Evolutionary conservation across 257 asterid genomes (phyloP).

Genomic region (Solanum chiquidenum): DNA sequence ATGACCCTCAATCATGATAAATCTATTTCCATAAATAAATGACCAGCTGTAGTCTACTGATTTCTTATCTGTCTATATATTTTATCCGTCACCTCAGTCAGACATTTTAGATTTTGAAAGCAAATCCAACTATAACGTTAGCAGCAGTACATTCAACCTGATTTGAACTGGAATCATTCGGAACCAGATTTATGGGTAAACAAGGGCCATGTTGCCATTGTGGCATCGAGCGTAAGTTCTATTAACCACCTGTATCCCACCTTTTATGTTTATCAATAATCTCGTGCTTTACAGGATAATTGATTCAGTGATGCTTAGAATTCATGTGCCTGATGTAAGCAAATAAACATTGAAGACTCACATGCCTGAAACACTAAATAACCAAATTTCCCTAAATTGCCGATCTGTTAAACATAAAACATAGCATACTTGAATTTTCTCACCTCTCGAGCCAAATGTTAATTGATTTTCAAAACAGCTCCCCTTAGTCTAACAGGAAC

Average conservation of each 20-base stretch:
- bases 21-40: background rate
- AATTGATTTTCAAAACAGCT: background rate
- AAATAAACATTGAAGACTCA: background rate
- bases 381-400: background rate
- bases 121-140: background rate
- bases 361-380: background rate
- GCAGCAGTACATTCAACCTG: background rate
- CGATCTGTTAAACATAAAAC: background rate
- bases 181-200: constrained; percentile 5
- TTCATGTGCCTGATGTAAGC: background rate
- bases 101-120: background rate
- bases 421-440: background rate
- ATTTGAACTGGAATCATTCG: background rate
- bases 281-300: background rate
- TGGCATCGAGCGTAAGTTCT: constrained; percentile 10
- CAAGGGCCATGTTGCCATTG: constrained; percentile 19
- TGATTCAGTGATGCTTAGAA: background rate
- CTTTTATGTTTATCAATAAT: background rate
- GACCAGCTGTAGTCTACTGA: background rate
- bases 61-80: background rate
- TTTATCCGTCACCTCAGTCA: background rate
- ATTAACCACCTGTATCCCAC: background rate
- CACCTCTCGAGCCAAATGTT: background rate
- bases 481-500: background rate
- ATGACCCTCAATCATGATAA: background rate